Evolutionary conservation across 306 rosid genomes (phyloP), one percentile per base, ranked within the genome.

Genomic region (Prunus mira): DNA sequence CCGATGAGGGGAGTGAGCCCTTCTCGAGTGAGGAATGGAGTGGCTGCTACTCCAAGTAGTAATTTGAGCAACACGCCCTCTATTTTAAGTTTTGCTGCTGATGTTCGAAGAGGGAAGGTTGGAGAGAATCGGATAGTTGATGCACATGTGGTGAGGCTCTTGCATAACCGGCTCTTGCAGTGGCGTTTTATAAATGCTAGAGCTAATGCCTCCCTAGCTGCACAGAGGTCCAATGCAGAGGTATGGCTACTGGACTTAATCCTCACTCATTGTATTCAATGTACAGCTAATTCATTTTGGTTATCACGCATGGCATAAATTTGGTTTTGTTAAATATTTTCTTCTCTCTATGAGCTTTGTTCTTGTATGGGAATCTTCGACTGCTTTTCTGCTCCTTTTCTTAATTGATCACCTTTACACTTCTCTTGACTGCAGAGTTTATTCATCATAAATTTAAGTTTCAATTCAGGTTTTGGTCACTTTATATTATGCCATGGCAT

Each of bases 121-220:
- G 96, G 93, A 84, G 98, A 86, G 83, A 84, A 73, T 52, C 80
- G 88, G 65, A 72, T 89, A 13, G 82, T 52, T 19, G 96, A 91
- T 60, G 97, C 93, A 10, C 94, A 91, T 86, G 78, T 70, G 32
- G 75, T 92, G 84, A 96, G 97, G 87, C 89, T 93, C 22, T 67
- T 88, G 30, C 84, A 92, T 84, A 92, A 96, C 78, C 85, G 97
- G 82, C 84, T 84, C 54, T 67, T 96, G 82, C 99, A 96, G 81
- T 92, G 97, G 97, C 91, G 97, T 57, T 91, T 92, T 27, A 88
- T 84, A 20, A 92, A 96, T 75, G 97, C 97, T 55, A 91, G 89
- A 77, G 89, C 89, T 64, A 88, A 85, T 80, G 74, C 84, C 82
- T 56, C 94, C 14, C 88, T 87, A 61, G 84, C 88, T 74, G 80